Conservation (phyloP, 441 rosid species). For the Adansonia madagascariensis region DNA sequence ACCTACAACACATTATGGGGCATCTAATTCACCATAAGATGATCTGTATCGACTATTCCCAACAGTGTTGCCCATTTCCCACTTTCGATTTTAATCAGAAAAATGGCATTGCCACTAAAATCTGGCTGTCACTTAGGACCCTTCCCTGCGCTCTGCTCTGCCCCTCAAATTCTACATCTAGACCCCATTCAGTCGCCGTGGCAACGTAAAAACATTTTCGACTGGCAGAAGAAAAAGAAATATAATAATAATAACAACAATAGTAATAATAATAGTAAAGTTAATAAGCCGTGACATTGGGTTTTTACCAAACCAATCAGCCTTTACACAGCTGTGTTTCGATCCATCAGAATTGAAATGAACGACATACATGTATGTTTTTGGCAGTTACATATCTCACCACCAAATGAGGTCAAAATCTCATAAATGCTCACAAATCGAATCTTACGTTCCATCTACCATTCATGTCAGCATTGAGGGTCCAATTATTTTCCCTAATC, state of each 20-base stretch:
- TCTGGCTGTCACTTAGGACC: not conserved
- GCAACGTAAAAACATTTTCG: not conserved
- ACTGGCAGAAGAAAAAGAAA: not conserved
- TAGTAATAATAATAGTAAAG: too few species aligned
- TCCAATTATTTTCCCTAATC: conserved; percentile 93
- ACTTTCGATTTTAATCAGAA: not conserved
- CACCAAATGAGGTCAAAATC: conserved; percentile 21
- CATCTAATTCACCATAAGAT: not conserved
- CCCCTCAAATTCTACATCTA: not conserved
- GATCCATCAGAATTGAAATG: conserved; percentile 27
- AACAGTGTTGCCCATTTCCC: not conserved
- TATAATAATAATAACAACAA: too few species aligned
- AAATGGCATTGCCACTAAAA: not conserved
- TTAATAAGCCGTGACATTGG: not conserved
- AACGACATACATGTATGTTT: conserved; percentile 23
- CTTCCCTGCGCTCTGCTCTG: not conserved
- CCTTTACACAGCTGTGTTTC: conserved; percentile 19
- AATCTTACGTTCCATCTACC: conserved; percentile 84
- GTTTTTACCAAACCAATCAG: conserved; percentile 14
- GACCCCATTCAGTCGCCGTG: not conserved
- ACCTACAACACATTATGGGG: not conserved
- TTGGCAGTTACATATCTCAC: conserved; percentile 34
- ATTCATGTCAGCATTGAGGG: conserved; percentile 68
- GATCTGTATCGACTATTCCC: not conserved
- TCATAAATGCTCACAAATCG: conserved; percentile 54